These are phyloP conservation scores for Pyricularia pennisetigena DNA, from an alignment of 2,329 filamentous ascomycete species.

Conservation along the genomic window DNA sequence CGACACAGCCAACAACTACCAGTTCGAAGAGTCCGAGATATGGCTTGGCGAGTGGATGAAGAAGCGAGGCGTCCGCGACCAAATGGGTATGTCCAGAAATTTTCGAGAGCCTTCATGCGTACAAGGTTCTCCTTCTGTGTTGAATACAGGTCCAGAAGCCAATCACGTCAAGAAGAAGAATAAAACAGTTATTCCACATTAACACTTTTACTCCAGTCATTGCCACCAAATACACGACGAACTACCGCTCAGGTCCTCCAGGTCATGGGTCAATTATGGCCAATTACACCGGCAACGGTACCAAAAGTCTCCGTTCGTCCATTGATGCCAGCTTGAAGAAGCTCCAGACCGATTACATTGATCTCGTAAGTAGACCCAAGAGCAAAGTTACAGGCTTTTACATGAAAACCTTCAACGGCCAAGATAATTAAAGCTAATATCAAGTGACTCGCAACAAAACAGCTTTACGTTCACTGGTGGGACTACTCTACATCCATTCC, in stretches of 20 bases:
- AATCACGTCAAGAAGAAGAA: not conserved
- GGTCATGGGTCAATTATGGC: conserved; percentile 31
- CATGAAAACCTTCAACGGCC: no score
- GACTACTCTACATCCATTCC: conserved; percentile 43
- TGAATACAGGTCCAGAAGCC: conserved; percentile 7
- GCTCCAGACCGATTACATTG: conserved; percentile 59
- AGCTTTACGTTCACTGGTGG: conserved; percentile 45
- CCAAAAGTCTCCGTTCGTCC: conserved; percentile 49
- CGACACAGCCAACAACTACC: conserved; percentile 62
- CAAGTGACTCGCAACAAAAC: not conserved
- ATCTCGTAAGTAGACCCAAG: conserved; percentile 33
- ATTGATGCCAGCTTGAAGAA: conserved; percentile 47
- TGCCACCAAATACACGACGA: conserved; percentile 59
- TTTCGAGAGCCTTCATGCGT: not conserved
- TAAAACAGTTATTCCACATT: not conserved
- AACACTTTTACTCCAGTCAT: conserved; percentile 33
- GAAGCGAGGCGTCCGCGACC: conserved; percentile 51
- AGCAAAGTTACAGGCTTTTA: not conserved
- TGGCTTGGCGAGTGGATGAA: conserved; percentile 67
- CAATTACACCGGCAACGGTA: conserved; percentile 48
- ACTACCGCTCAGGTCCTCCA: conserved; percentile 33
- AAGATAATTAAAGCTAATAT: not conserved
- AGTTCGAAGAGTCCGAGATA: conserved; percentile 48
- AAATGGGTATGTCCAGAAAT: conserved; percentile 38
- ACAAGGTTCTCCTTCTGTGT: not conserved